phyloP scores from a whole-genome alignment of 2,329 filamentous ascomycete species.

The Ophiostoma piceae region DNA sequence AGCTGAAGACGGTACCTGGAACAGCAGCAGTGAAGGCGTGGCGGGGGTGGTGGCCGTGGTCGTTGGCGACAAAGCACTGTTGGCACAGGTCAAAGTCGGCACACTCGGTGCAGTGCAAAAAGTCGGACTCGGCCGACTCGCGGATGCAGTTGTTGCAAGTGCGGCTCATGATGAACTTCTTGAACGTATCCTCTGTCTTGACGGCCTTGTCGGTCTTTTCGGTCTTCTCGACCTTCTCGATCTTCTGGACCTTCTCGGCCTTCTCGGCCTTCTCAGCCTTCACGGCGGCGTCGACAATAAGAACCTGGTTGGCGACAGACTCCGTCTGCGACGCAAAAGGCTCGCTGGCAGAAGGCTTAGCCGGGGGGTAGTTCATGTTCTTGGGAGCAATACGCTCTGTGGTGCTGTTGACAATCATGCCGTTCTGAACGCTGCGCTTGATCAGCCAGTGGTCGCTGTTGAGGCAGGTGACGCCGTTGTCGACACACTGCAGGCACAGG shows the following conservation, averaged over 20 bases:
- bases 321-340: background rate
- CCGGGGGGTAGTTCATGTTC: conserved; percentile 25
- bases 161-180: conserved; percentile 38
- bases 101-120: conserved; percentile 79
- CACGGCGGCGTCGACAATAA: background rate
- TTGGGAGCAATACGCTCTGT: conserved; percentile 75
- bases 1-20: conserved; percentile 55
- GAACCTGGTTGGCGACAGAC: background rate
- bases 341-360: conserved; percentile 16
- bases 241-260: background rate
- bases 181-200: no score
- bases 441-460: conserved; percentile 86
- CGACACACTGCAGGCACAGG: conserved; percentile 75
- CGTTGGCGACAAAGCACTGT: conserved; percentile 66
- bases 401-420: conserved; percentile 74
- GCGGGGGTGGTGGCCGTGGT: conserved; percentile 85
- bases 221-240: background rate
- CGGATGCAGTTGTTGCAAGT: conserved; percentile 64
- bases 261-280: background rate
- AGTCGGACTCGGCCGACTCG: conserved; percentile 70
- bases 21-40: conserved; percentile 72
- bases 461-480: conserved; percentile 69
- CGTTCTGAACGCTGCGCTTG: conserved; percentile 76
- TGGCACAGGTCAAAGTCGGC: conserved; percentile 92
- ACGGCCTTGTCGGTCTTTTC: background rate